Evolutionary conservation across 2,329 filamentous ascomycete species (phyloP), one percentile per base, ranked within the genome.

Genomic region (Nigrospora oryzae): DNA sequence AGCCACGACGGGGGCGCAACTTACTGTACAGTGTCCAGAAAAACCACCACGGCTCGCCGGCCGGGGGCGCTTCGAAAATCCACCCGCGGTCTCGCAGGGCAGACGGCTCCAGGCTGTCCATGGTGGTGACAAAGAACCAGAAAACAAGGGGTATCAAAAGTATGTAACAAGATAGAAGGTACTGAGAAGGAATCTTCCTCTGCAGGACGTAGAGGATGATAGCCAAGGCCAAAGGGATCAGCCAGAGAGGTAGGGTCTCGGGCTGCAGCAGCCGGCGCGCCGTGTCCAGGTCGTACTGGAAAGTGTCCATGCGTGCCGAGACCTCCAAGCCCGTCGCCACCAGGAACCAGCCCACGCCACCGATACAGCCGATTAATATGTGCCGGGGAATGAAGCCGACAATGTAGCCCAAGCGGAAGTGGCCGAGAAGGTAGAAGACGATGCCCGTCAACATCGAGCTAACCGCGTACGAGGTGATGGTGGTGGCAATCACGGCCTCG

Each of bases 341-440:
- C 16, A 98, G 73, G 64, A 98, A 98, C 77, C 89, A 95, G 5
- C 93, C 93, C 10, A 98, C 93, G 50, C 93, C 93, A 37, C 93
- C 93, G 53, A 98, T 97, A 59, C 93, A 98, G 44, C 93, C 93
- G 50, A 96, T 95, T 31, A 98, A 70, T 54, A 98, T 98, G 55
- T 95, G 91, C 38, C 93, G 81, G 5, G 93, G 93, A 55, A 98
- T 97, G 67, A 98, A 98, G 47, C 90, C 93, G 49, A 97, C 89
- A 49, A 98, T 79, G 50, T 90, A 94, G 31, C 93, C 93, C 44
- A 97, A 80, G 56, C 81, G 83, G 67, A 90, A 94, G 33, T 77
- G 77, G 43, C 93, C 93, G 73, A 98, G 91, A 11, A 86, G 69
- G 59, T 93, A 95, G 68, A 98, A 98, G 6, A 96, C 87, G 23